phyloP scores from a whole-genome alignment of 495 filamentous ascomycete species.

The Usnea hakonensis region DNA sequence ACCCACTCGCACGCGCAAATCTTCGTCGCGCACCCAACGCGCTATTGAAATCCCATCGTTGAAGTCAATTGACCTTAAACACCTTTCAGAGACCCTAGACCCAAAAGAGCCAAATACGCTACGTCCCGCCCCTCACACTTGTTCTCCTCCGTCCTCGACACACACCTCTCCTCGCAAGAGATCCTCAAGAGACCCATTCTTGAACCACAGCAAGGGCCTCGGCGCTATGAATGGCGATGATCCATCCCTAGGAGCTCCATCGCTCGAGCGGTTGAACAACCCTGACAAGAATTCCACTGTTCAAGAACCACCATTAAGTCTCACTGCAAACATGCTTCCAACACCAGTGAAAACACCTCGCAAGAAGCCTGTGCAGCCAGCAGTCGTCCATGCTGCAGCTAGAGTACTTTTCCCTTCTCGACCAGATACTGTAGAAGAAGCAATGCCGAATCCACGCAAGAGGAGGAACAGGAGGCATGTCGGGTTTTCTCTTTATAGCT shows the following conservation, averaged over 20 bases:
- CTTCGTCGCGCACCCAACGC: slow-evolving; percentile 32
- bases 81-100: neutral
- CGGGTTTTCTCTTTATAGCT: slow-evolving; percentile 64
- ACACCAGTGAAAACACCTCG: slow-evolving; percentile 88
- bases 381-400: slow-evolving; percentile 55
- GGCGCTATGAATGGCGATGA: slow-evolving; percentile 6
- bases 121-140: slow-evolving; percentile 21
- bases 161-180: slow-evolving; percentile 48
- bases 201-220: slow-evolving; percentile 5
- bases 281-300: slow-evolving; percentile 17
- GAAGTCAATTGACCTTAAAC: slow-evolving; percentile 10
- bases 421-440: slow-evolving; percentile 42
- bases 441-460: slow-evolving; percentile 53
- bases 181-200: neutral
- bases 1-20: slow-evolving; percentile 43
- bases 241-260: neutral
- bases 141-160: slow-evolving; percentile 42
- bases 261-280: slow-evolving; percentile 5
- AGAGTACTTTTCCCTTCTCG: slow-evolving; percentile 62
- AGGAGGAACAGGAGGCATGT: slow-evolving; percentile 49
- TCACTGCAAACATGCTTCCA: slow-evolving; percentile 54
- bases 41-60: slow-evolving; percentile 35
- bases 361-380: slow-evolving; percentile 52
- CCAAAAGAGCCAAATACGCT: slow-evolving; percentile 4
- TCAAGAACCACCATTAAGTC: slow-evolving; percentile 18